A percentile compares a stretch with the other conserved stretches of the same genome.
Conservation (phyloP, 305 asterid species). For the Plantago coronopus region DNA sequence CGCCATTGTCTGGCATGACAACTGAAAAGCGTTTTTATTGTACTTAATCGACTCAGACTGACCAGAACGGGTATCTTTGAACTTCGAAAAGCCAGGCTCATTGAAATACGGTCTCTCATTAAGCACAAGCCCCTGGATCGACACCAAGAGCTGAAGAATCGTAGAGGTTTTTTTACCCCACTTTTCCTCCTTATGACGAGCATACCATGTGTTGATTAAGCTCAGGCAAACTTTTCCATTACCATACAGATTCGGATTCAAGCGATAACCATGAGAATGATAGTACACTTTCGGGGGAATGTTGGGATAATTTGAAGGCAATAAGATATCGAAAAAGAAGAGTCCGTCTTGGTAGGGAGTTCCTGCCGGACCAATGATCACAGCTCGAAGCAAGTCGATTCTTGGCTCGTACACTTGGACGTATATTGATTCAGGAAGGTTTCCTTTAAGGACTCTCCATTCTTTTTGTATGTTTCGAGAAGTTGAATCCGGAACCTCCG, state of each 20-base stretch:
- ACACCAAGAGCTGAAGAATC: constrained; percentile 44
- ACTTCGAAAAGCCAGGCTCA: constrained; percentile 25
- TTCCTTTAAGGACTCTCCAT: constrained; percentile 42
- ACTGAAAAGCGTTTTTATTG: constrained; percentile 27
- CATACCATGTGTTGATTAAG: constrained; percentile 51
- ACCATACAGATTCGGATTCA: constrained; percentile 43
- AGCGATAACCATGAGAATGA: constrained; percentile 35
- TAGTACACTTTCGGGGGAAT: constrained; percentile 42
- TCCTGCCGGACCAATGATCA: constrained; percentile 35
- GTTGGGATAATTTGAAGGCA: constrained; percentile 41
- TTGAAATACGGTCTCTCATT: constrained; percentile 42
- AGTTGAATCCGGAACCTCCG: no score
- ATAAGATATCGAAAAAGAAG: constrained; percentile 49
- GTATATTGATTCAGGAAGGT: constrained; percentile 44
- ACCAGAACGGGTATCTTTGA: no score
- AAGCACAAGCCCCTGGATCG: constrained; percentile 52
- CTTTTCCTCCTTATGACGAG: constrained; percentile 11
- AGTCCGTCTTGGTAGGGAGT: constrained; percentile 58
- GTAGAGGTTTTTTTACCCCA: constrained; percentile 43
- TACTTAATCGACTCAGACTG: constrained; percentile 27
- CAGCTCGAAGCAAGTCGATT: constrained; percentile 52
- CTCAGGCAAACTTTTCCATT: constrained; percentile 45
- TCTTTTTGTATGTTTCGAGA: constrained; percentile 35
- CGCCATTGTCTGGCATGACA: constrained; percentile 39
- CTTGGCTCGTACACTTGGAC: constrained; percentile 42